These are phyloP conservation scores for Fraxinus velutina DNA, from an alignment of 305 asterid species.

Conservation along the genomic window DNA sequence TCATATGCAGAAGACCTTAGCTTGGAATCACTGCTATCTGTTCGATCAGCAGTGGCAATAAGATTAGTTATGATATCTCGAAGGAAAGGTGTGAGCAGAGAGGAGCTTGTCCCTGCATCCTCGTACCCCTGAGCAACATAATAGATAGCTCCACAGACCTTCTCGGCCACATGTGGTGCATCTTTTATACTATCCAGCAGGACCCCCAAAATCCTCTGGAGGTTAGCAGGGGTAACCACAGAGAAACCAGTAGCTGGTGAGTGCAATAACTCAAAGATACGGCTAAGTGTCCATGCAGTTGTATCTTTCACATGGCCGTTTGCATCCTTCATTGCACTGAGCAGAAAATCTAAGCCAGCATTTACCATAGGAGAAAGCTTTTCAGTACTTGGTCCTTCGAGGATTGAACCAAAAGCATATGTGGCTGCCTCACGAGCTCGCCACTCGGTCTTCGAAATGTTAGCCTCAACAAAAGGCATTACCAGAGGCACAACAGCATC, in stretches of 20 bases:
- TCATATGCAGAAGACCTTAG: slow-evolving; percentile 78
- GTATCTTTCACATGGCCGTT: slow-evolving; percentile 87
- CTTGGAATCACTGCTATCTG: slow-evolving; percentile 67
- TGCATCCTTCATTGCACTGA: slow-evolving; percentile 65
- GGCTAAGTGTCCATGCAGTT: slow-evolving; percentile 95
- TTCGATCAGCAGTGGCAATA: slow-evolving; percentile 63
- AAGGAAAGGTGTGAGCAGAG: slow-evolving; percentile 69
- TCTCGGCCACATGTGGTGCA: slow-evolving; percentile 84
- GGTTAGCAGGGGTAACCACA: slow-evolving; percentile 64
- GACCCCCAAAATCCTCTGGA: slow-evolving; percentile 56
- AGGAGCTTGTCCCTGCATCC: slow-evolving; percentile 70
- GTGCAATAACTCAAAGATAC: slow-evolving; percentile 83
- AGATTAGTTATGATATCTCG: slow-evolving; percentile 63
- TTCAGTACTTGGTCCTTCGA: slow-evolving; percentile 81
- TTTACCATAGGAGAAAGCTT: slow-evolving; percentile 77
- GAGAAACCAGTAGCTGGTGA: slow-evolving; percentile 63
- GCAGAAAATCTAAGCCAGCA: slow-evolving; percentile 67
- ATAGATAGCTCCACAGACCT: slow-evolving; percentile 87
- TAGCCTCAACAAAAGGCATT: slow-evolving; percentile 79
- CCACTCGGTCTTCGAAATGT: slow-evolving; percentile 76
- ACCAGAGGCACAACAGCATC: slow-evolving; percentile 77
- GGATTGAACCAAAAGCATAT: slow-evolving; percentile 89
- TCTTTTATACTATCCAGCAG: slow-evolving; percentile 61
- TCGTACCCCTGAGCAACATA: slow-evolving; percentile 89
- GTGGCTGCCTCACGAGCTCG: slow-evolving; percentile 85